Conservation (phyloP, 768 basidiomycete genomes). For the Holtermannia corniformis region DNA sequence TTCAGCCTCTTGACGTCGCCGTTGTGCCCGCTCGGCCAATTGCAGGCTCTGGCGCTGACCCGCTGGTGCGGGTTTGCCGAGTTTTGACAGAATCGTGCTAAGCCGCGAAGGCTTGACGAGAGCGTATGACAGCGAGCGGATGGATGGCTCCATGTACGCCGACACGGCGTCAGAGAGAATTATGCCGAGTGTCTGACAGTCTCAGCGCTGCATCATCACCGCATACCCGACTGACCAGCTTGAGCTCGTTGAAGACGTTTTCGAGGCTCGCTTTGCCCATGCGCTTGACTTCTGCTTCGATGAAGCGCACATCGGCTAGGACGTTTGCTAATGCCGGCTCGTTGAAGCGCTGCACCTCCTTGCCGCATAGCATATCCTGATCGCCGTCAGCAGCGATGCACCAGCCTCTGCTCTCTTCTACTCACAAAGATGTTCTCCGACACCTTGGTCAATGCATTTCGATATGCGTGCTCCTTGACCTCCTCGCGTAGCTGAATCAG, state of each 20-base stretch:
- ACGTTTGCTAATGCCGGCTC: constrained; percentile 83
- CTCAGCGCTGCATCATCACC: neutral
- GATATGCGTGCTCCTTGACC: constrained; percentile 84
- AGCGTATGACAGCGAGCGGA: constrained; percentile 34
- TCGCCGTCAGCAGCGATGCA: neutral
- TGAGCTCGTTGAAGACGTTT: constrained; percentile 68
- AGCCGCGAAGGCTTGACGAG: constrained; percentile 35
- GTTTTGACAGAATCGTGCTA: constrained; percentile 38
- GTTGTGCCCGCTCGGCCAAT: neutral
- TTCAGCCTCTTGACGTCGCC: constrained; percentile 2
- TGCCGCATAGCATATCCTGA: constrained; percentile 24
- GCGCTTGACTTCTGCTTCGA: constrained; percentile 73
- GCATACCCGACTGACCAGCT: constrained; percentile 49
- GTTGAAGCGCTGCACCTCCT: constrained; percentile 65
- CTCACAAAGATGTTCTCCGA: constrained; percentile 78
- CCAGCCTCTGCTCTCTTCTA: constrained; percentile 8
- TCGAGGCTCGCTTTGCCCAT: constrained; percentile 63
- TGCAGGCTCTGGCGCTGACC: constrained; percentile 1
- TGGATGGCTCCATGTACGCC: constrained; percentile 61
- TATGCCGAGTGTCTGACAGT: constrained; percentile 44
- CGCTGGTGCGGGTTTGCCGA: constrained; percentile 17
- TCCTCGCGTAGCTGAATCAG: constrained; percentile 67
- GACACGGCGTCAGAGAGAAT: constrained; percentile 65
- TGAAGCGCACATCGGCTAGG: constrained; percentile 72
- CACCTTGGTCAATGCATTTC: constrained; percentile 76